phyloP scores from a whole-genome alignment of 2,329 filamentous ascomycete species.

The Fusarium brevicatenulatum region DNA sequence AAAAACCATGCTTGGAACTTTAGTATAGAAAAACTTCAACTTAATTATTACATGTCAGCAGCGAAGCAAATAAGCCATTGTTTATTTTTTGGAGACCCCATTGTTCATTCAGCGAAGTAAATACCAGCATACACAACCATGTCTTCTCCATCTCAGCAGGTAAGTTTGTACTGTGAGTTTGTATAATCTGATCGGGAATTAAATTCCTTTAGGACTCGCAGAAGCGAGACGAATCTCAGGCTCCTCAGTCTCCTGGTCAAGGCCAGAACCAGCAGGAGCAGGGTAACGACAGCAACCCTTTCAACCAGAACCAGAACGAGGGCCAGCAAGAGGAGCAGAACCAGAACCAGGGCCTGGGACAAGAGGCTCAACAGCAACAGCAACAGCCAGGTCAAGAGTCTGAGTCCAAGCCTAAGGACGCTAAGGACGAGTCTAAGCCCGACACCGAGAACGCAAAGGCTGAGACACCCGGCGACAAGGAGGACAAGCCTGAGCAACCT shows the following conservation, averaged over 20 bases:
- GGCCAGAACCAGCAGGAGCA: slow-evolving; percentile 12
- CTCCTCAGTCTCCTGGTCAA: slow-evolving; percentile 20
- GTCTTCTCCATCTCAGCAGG: slow-evolving; percentile 36
- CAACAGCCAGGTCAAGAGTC: slow-evolving; percentile 22
- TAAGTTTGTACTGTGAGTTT: slow-evolving; percentile 11
- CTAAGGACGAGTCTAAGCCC: slow-evolving; percentile 14
- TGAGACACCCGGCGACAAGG: slow-evolving; percentile 14
- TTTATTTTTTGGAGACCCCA: slow-evolving; percentile 4
- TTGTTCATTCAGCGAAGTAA: not conserved
- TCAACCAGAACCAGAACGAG: slow-evolving; percentile 8
- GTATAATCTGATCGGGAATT: not conserved
- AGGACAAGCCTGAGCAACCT: slow-evolving; percentile 13
- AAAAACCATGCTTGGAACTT: slow-evolving; percentile 30
- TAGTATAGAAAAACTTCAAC: slow-evolving; percentile 11
- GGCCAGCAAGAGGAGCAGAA: slow-evolving; percentile 3
- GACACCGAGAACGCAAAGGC: slow-evolving; percentile 16
- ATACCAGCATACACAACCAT: slow-evolving; percentile 20
- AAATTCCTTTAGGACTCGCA: slow-evolving; percentile 27
- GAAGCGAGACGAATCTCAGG: slow-evolving; percentile 25
- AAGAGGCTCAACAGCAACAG: slow-evolving; percentile 21
- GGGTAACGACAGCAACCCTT: slow-evolving; percentile 17
- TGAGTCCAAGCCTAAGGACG: slow-evolving; percentile 5
- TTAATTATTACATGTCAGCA: slow-evolving; percentile 12
- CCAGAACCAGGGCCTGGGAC: not conserved
- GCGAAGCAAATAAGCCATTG: slow-evolving; percentile 6